A percentile compares a stretch with the other conserved stretches of the same genome.
These are phyloP conservation scores for Microsporum canis DNA, from an alignment of 2,329 filamentous ascomycete species.

Conservation along the genomic window DNA sequence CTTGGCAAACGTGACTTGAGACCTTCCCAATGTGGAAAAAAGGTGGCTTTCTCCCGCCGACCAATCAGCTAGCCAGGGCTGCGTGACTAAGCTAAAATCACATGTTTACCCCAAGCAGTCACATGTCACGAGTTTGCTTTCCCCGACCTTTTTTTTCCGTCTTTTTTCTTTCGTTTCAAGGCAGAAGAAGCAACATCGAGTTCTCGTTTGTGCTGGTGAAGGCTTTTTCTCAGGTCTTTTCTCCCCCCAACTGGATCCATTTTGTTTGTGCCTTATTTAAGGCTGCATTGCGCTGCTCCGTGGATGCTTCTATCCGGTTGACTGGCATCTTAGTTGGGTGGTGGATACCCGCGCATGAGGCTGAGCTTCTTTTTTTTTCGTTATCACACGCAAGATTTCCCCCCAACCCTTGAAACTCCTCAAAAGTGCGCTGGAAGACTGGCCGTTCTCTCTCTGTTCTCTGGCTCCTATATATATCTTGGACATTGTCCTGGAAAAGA, in stretches of 20 bases:
- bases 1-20: not conserved
- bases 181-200: not conserved
- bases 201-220: not conserved
- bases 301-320: not conserved
- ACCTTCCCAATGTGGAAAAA: not conserved
- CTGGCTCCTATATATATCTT: not conserved
- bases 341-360: slow-evolving; percentile 1
- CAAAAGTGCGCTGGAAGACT: not conserved
- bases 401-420: not conserved
- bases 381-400: not conserved
- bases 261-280: not conserved
- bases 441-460: not conserved
- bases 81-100: not conserved
- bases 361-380: not conserved
- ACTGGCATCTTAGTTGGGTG: not conserved
- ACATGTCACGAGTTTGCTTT: not conserved
- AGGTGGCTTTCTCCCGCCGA: not conserved
- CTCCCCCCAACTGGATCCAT: too few relatives aligned
- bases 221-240: not conserved
- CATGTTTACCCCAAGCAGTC: slow-evolving; percentile 1
- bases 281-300: not conserved
- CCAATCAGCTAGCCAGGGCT: not conserved
- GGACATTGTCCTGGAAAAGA: not conserved
- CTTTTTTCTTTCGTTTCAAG: not conserved
- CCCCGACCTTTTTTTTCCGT: not conserved